These are phyloP conservation scores for Exophiala oligosperma DNA, from an alignment of 2,329 filamentous ascomycete genomes.

Conservation along the genomic window DNA sequence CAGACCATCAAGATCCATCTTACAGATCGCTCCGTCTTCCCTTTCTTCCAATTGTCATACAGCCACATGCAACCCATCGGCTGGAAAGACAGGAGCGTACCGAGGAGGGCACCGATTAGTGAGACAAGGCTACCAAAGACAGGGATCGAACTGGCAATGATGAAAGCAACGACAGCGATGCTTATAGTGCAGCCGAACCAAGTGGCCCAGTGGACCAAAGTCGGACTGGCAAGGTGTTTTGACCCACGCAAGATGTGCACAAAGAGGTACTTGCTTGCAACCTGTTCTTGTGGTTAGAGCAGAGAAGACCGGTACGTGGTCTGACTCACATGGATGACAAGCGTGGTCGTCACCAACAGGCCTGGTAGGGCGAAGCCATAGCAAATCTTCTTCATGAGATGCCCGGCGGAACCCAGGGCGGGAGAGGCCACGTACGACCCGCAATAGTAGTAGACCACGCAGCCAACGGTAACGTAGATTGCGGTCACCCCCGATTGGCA, in stretches of 20 bases:
- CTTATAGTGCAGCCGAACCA: slow-evolving; percentile 51
- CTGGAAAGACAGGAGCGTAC: slow-evolving; percentile 51
- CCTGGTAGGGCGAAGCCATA: slow-evolving; percentile 40
- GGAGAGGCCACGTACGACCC: slow-evolving; percentile 36
- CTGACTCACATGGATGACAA: slow-evolving; percentile 33
- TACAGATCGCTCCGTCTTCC: slow-evolving; percentile 37
- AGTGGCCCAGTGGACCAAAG: slow-evolving; percentile 50
- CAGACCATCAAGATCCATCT: slow-evolving; percentile 37
- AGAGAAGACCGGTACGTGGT: too few relatives aligned
- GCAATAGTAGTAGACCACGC: slow-evolving; percentile 37
- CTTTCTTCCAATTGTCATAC: slow-evolving; percentile 45
- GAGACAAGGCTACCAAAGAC: slow-evolving; percentile 56
- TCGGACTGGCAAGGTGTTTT: slow-evolving; percentile 47
- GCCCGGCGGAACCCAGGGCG: slow-evolving; percentile 35
- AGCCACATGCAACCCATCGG: slow-evolving; percentile 55
- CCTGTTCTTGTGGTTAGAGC: slow-evolving; percentile 3
- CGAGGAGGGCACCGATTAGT: slow-evolving; percentile 48
- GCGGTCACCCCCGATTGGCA: slow-evolving; percentile 35
- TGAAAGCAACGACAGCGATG: slow-evolving; percentile 47
- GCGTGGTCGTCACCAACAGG: slow-evolving; percentile 39
- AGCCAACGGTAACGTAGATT: slow-evolving; percentile 36
- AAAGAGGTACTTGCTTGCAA: slow-evolving; percentile 39
- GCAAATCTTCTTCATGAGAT: slow-evolving; percentile 33
- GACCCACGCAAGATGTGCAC: slow-evolving; percentile 37
- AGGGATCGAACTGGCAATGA: slow-evolving; percentile 55